Evolutionary conservation across 2,329 filamentous ascomycete genomes (phyloP).

Genomic region (Ascochyta rabiei): DNA sequence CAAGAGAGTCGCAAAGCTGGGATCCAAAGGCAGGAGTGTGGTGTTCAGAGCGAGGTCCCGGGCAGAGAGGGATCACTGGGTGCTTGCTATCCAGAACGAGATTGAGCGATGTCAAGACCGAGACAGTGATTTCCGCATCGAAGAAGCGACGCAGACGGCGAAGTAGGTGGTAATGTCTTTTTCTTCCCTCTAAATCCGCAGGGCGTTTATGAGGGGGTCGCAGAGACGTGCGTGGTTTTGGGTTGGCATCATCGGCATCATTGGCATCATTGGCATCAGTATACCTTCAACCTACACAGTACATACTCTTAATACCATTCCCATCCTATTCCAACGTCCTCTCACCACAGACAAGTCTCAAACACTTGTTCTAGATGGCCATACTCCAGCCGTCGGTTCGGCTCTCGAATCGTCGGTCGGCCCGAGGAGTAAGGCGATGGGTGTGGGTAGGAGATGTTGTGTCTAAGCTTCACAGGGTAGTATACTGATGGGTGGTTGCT

Average conservation of each 20-base stretch:
- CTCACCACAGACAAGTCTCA: too few relatives aligned
- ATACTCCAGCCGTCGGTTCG: too few relatives aligned
- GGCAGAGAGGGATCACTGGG: conserved; percentile 71
- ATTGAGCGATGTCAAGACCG: conserved; percentile 64
- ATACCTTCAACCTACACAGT: background rate
- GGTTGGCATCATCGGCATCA: background rate
- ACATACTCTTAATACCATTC: too few relatives aligned
- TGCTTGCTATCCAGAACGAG: conserved; percentile 68
- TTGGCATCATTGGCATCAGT: background rate
- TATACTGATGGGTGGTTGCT: too few relatives aligned
- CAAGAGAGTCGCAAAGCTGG: conserved; percentile 65
- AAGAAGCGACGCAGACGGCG: conserved; percentile 22
- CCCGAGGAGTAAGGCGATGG: too few relatives aligned
- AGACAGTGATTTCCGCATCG: conserved; percentile 54
- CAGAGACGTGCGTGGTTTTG: background rate
- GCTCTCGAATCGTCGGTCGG: too few relatives aligned
- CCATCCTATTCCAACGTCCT: too few relatives aligned
- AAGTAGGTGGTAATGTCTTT: background rate
- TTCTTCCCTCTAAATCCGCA: background rate
- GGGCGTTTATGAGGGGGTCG: background rate
- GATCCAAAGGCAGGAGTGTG: conserved; percentile 65
- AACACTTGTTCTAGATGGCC: too few relatives aligned
- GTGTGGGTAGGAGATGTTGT: too few relatives aligned
- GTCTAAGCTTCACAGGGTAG: too few relatives aligned
- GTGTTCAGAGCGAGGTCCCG: conserved; percentile 70